A percentile compares a stretch with the other conserved stretches of the same genome.
Conservation (phyloP, 345 rosid species). For the Pistacia integerrima region DNA sequence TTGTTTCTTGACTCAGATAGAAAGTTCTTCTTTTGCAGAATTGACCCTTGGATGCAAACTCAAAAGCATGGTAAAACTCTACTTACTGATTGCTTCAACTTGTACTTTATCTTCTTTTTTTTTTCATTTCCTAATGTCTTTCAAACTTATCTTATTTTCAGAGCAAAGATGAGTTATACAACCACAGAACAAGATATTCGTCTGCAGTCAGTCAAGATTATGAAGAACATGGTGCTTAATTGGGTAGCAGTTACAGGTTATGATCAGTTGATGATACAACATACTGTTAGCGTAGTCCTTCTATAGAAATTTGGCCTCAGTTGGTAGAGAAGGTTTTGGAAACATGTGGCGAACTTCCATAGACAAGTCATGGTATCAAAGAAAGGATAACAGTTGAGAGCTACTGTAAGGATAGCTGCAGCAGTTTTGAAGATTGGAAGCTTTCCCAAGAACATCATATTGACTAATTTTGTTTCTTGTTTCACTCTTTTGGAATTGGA, state of each 20-base stretch:
- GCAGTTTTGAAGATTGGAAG: neutral
- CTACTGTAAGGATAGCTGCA: neutral
- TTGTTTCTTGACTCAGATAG: slow-evolving; percentile 77
- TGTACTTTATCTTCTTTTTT: neutral
- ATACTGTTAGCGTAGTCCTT: too few relatives aligned
- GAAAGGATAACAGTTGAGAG: neutral
- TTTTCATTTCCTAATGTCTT: neutral
- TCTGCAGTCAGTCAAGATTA: slow-evolving; percentile 61
- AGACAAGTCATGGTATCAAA: neutral
- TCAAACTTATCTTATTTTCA: slow-evolving; percentile 21
- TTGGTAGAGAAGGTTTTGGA: neutral
- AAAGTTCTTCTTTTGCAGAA: slow-evolving; percentile 69
- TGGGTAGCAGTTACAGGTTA: slow-evolving; percentile 53
- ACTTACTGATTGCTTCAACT: neutral
- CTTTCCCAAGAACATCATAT: neutral
- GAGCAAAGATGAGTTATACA: slow-evolving; percentile 73
- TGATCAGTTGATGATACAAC: slow-evolving; percentile 12
- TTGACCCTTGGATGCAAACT: slow-evolving; percentile 89
- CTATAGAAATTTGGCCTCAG: neutral
- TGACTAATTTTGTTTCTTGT: too few relatives aligned
- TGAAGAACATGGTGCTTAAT: slow-evolving; percentile 67
- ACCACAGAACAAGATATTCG: slow-evolving; percentile 72
- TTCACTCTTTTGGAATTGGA: too few relatives aligned
- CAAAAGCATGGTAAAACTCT: slow-evolving; percentile 56
- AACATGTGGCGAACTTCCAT: neutral